Evolutionary conservation across 2,329 filamentous ascomycete genomes (phyloP), one percentile per base, ranked within the genome.

Genomic region (Talaromyces sp.): DNA sequence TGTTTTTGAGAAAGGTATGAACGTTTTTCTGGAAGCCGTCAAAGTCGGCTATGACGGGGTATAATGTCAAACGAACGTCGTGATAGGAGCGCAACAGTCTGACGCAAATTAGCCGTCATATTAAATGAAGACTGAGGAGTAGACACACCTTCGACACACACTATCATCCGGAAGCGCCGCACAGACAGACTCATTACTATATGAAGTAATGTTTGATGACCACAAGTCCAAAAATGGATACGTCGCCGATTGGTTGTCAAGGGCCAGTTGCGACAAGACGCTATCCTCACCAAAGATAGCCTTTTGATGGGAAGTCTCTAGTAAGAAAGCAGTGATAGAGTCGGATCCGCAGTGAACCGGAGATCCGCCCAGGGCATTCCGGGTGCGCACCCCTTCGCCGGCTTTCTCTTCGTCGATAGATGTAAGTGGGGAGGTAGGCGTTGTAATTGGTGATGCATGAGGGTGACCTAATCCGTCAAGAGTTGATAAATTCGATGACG

Each of bases 151-250:
- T 62, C 81, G 72, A 63, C 84, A 85, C 67, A 86, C 81, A 21
- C 79, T 76, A 67, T 88, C 85, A 63, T 77, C 81, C 0, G 85
- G 85, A 39, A 88, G 74, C 1, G 84, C 83, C 66, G 83, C 84
- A 39, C 83, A 84, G 1, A 88, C 78, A 58, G 86, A 83, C 63
- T 78, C 81, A 4, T 85, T 80, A 67, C 85, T 82, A 64, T 82
- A 79, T 3, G 83, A 78, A 1, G 83, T 84, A 61, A 82, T 84
- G 63, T 86, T 83, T 1, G 83, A 83, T 3, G 85, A 86, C 84
- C 85, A 87, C 3, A 88, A 74, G 68, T 87, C 85, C 23, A 87
- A 82, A 68, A 88, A 88, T 5, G 85, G 85, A 69, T 87, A 88
- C 7, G 85, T 87, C 2, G 84, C 84, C 42, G 82, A 84, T 68